Conservation (phyloP, 495 filamentous ascomycete genomes). For the Penicillium parvum region DNA sequence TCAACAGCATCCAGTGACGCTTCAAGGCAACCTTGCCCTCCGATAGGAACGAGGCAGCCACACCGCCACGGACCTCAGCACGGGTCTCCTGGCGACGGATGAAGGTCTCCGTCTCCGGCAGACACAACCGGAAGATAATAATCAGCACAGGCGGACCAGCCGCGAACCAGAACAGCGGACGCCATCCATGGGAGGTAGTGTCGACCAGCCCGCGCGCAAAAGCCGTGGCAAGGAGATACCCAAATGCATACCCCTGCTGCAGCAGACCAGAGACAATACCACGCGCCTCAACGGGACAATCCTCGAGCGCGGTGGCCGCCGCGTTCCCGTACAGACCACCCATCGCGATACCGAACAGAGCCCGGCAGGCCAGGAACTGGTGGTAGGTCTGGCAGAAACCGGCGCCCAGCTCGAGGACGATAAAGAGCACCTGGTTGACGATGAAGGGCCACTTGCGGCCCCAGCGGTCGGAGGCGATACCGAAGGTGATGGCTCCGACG, state of each 20-base stretch:
- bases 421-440: conserved; percentile 77
- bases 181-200: conserved; percentile 69
- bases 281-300: conserved; percentile 68
- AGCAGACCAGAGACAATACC: conserved; percentile 77
- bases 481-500: conserved; percentile 85
- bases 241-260: conserved; percentile 87
- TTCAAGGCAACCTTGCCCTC: conserved; percentile 75
- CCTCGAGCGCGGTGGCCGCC: conserved; percentile 80
- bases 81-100: conserved; percentile 58
- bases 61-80: conserved; percentile 36
- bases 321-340: conserved; percentile 86
- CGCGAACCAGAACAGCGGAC: conserved; percentile 85
- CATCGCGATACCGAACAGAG: conserved; percentile 88
- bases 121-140: conserved; percentile 68
- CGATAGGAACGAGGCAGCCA: conserved; percentile 59
- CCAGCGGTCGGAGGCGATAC: conserved; percentile 75
- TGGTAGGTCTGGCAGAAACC: conserved; percentile 74
- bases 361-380: conserved; percentile 73
- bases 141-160: conserved; percentile 76
- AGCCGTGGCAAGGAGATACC: conserved; percentile 74
- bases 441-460: conserved; percentile 88
- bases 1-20: conserved; percentile 72
- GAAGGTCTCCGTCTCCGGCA: conserved; percentile 74
- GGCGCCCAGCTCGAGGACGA: conserved; percentile 72
- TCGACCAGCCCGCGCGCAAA: conserved; percentile 70